These are phyloP conservation scores for Gossypium mustelinum DNA, from an alignment of 345 rosid species.

Conservation along the genomic window DNA sequence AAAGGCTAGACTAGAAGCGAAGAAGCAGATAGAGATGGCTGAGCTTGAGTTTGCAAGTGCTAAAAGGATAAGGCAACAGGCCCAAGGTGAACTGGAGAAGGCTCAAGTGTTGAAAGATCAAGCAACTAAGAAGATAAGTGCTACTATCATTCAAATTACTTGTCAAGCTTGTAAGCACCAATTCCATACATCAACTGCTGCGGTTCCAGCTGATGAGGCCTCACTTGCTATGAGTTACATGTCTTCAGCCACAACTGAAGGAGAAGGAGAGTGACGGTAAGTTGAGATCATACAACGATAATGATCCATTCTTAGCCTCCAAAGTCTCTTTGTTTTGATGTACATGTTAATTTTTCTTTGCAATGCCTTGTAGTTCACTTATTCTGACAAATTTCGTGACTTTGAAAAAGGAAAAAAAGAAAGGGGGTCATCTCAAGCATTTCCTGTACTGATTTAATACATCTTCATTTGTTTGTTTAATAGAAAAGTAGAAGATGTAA, in stretches of 20 bases:
- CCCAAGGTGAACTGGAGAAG: constrained; percentile 63
- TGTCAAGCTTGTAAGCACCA: constrained; percentile 73
- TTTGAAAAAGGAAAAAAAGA: background rate
- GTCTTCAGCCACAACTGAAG: constrained; percentile 78
- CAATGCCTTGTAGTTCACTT: constrained; percentile 12
- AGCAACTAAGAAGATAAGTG: constrained; percentile 61
- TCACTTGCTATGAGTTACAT: constrained; percentile 72
- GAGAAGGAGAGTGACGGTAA: constrained; percentile 37
- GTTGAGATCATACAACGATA: background rate
- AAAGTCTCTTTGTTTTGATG: background rate
- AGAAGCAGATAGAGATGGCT: constrained; percentile 71
- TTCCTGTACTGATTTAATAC: constrained; percentile 16
- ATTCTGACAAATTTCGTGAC: constrained; percentile 19
- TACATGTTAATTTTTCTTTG: constrained; percentile 18
- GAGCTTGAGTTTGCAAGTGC: constrained; percentile 70
- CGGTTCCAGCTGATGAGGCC: constrained; percentile 55
- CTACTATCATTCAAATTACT: constrained; percentile 62
- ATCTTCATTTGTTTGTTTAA: constrained; percentile 29
- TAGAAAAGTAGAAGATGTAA: background rate
- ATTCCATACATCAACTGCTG: constrained; percentile 39
- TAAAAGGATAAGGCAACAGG: constrained; percentile 66
- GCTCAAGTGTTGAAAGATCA: constrained; percentile 62
- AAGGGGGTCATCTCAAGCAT: constrained; percentile 1
- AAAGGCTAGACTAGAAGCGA: constrained; percentile 62
- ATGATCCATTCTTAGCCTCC: background rate